These are phyloP conservation scores for Sporothrix inflata DNA, from an alignment of 2,329 filamentous ascomycete species.

Conservation along the genomic window DNA sequence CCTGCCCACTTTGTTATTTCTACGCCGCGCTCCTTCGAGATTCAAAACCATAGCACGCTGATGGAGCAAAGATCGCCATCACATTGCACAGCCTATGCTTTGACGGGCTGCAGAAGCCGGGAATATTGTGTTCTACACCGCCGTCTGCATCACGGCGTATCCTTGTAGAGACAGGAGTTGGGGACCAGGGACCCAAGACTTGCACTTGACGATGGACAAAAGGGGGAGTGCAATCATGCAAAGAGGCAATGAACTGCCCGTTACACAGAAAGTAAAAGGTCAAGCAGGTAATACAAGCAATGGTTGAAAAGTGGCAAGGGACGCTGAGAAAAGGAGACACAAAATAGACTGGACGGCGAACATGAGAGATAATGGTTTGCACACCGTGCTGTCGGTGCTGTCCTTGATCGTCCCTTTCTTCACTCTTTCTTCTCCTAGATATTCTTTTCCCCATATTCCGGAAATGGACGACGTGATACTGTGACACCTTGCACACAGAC, in stretches of 20 bases:
- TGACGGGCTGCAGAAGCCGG: background rate
- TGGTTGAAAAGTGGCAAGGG: too few species aligned
- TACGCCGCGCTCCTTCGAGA: too few species aligned
- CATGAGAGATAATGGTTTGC: background rate
- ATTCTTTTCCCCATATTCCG: background rate
- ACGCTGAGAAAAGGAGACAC: background rate
- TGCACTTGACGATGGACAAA: background rate
- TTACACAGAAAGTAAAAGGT: background rate
- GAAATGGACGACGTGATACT: background rate
- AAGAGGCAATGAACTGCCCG: background rate
- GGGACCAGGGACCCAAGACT: background rate
- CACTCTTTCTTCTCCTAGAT: background rate
- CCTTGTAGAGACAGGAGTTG: background rate
- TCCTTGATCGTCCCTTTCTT: background rate
- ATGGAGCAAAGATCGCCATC: too few species aligned
- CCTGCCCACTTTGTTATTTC: too few species aligned
- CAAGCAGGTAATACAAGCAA: background rate
- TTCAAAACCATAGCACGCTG: too few species aligned
- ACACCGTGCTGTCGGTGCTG: background rate
- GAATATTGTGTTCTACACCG: background rate
- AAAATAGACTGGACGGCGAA: constrained; percentile 25
- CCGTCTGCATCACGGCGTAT: background rate
- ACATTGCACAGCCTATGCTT: background rate
- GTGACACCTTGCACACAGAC: constrained; percentile 6
- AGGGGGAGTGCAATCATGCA: background rate